phyloP scores from a whole-genome alignment of 2,329 filamentous ascomycete species.

The Scedosporium dehoogii region DNA sequence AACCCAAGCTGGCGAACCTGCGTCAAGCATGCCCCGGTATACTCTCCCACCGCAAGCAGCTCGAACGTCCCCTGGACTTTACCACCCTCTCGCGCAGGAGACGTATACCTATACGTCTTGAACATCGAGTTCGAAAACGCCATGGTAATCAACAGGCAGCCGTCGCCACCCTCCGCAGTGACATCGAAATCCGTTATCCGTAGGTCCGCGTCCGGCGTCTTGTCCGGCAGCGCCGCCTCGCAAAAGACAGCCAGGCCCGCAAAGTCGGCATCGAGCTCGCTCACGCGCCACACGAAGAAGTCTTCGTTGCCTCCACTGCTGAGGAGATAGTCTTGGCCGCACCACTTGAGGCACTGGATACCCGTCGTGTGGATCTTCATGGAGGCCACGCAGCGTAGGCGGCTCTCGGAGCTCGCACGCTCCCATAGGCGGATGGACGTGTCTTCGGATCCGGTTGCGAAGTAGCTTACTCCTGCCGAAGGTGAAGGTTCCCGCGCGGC shows the following conservation, averaged over 20 bases:
- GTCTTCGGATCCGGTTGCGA: constrained; percentile 65
- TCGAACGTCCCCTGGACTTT: constrained; percentile 28
- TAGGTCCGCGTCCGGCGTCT: constrained; percentile 51
- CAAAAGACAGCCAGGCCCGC: constrained; percentile 44
- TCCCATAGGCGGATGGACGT: constrained; percentile 64
- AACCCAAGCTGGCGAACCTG: constrained; percentile 40
- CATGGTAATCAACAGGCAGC: constrained; percentile 53
- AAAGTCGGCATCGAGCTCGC: constrained; percentile 37
- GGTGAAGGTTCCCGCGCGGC: constrained; percentile 10
- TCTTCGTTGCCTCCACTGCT: constrained; percentile 85
- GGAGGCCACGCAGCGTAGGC: constrained; percentile 45
- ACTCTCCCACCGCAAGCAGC: constrained; percentile 43
- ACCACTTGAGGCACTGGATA: constrained; percentile 73
- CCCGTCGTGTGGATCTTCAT: constrained; percentile 74
- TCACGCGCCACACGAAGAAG: constrained; percentile 73
- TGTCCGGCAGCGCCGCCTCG: constrained; percentile 43
- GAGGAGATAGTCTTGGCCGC: constrained; percentile 61
- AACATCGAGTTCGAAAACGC: constrained; percentile 77
- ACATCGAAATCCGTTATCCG: constrained; percentile 75
- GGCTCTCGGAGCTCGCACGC: constrained; percentile 19
- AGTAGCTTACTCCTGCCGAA: constrained; percentile 15
- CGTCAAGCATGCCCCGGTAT: constrained; percentile 68
- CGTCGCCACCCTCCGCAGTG: constrained; percentile 11
- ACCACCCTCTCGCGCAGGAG: not conserved
- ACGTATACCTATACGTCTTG: constrained; percentile 45